phyloP scores from a whole-genome alignment of 2,329 filamentous ascomycete species.

The Emergomyces orientalis region DNA sequence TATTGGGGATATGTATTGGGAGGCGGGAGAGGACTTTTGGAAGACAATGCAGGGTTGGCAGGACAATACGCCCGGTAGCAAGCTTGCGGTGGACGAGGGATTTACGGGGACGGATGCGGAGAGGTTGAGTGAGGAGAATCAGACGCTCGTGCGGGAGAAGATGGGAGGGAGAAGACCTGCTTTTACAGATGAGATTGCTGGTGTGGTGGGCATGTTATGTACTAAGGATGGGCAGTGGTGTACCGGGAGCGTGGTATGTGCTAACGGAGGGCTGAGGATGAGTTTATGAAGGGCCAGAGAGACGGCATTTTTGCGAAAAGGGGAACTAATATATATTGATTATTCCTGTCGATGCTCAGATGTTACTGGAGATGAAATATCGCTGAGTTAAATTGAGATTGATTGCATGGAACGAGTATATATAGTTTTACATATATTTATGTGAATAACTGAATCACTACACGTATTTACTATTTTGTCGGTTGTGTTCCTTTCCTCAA shows the following conservation, averaged over 20 bases:
- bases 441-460: too few species aligned
- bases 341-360: background rate
- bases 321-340: background rate
- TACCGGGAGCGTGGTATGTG: slow-evolving; percentile 69
- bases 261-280: slow-evolving; percentile 67
- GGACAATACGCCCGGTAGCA: slow-evolving; percentile 55
- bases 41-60: slow-evolving; percentile 51
- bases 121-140: slow-evolving; percentile 50
- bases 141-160: slow-evolving; percentile 51
- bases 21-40: slow-evolving; percentile 50
- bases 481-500: too few species aligned
- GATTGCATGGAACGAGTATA: too few species aligned
- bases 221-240: slow-evolving; percentile 63
- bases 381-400: too few species aligned
- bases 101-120: slow-evolving; percentile 40
- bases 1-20: slow-evolving; percentile 56
- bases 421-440: too few species aligned
- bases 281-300: slow-evolving; percentile 20
- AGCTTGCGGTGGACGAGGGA: slow-evolving; percentile 51
- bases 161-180: slow-evolving; percentile 51
- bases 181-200: slow-evolving; percentile 63
- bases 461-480: too few species aligned
- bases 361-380: too few species aligned
- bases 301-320: background rate
- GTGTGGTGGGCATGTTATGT: slow-evolving; percentile 67